phyloP scores from a whole-genome alignment of 179 eudicot genomes.

The Vitellaria paradoxa region DNA sequence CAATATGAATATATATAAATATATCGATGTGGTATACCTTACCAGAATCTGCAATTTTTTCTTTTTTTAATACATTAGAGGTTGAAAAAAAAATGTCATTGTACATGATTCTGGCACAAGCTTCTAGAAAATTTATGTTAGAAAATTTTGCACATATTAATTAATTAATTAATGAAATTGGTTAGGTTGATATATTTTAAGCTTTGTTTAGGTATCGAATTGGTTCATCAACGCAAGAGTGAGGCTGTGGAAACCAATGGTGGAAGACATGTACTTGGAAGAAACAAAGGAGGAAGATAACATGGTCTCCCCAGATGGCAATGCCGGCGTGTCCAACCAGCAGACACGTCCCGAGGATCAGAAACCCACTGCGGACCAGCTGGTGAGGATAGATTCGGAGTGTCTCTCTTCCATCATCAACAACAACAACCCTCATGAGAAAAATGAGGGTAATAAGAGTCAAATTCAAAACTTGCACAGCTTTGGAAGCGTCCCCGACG shows the following conservation, averaged over 20 bases:
- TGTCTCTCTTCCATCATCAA: conserved; percentile 71
- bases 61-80: no score
- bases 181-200: no score
- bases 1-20: conserved; percentile 4
- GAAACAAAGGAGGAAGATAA: conserved; percentile 68
- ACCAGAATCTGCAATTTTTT: not conserved
- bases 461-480: conserved; percentile 11
- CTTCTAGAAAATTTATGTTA: no score
- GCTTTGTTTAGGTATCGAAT: conserved; percentile 65
- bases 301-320: conserved; percentile 20
- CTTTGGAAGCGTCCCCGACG: conserved; percentile 27
- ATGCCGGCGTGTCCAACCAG: not conserved
- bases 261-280: conserved; percentile 94
- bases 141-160: no score
- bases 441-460: conserved; percentile 1
- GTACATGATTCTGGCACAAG: no score
- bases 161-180: no score
- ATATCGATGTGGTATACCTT: not conserved
- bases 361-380: conserved; percentile 62
- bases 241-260: conserved; percentile 99
- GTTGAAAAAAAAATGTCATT: no score
- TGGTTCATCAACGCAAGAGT: conserved; percentile 98
- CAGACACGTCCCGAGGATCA: conserved; percentile 34
- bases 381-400: conserved; percentile 55
- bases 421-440: conserved; percentile 20